Base-by-base conservation (phyloP, 2,329 filamentous ascomycete species). In the Xylariomycetidae sp. region DNA sequence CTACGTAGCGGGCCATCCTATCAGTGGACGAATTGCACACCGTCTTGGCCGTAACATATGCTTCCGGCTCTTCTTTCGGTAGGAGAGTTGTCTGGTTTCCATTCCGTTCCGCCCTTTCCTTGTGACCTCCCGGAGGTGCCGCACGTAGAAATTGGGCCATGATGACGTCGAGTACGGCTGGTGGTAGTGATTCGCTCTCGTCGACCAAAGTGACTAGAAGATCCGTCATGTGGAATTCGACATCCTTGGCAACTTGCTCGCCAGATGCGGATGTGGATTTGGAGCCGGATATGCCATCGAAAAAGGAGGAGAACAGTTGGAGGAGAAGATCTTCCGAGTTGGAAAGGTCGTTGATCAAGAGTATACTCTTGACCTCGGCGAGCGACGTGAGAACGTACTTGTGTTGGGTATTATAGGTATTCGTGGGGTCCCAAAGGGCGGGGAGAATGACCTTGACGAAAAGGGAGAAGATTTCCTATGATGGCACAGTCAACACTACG, bases 11-110 rank as follows among this genome's bases (percentile, higher is more conserved):
- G 1, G 88, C 83, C 90, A 98, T 96, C 61, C 94, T 94, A 48
- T 96, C 90, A 1, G 86, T 80, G 48, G 82, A 94, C 13, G 77
- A 77, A 51, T 88, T 92, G 66, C 92, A 98, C 27, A 98, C 82
- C 3, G 85, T 86, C 62, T 94, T 94, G 15, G 92, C 90, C 85
- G 97, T 94, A 54, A 92, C 84, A 64, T 98, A 98, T 2, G 92
- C 89, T 12, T 88, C 80, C 2, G 92, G 90, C 36, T 94, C 84
- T 42, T 92, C 85, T 54, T 94, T 94, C 33, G 87, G 68, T n/a
- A 87, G 68, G 13, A 95, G 70, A 0, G 85, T 95, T 1, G 82
- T 85, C 55, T 95, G 89, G 51, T 80, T 88, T 26, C 79, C 78
- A 51, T 89, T 85, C 8, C 80, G 54, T 19, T 77, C 71, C 14